These are phyloP conservation scores for Symmetrospora coprosmae DNA, from an alignment of 768 basidiomycete species.

Conservation along the genomic window DNA sequence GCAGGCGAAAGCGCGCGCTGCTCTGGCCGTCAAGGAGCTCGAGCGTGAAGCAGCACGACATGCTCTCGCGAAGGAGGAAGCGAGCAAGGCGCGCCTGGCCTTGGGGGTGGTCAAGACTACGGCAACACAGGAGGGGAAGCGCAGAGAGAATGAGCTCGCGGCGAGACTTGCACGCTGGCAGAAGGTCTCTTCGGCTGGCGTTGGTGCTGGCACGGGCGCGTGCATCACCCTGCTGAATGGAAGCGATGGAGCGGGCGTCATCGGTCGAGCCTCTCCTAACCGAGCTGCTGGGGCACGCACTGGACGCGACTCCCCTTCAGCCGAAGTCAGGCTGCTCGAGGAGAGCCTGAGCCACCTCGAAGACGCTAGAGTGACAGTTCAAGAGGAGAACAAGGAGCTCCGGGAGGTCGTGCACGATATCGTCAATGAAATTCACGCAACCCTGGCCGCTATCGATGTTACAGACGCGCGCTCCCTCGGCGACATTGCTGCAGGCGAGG, in stretches of 20 bases:
- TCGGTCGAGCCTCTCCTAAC: too few species aligned
- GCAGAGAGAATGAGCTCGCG: conserved; percentile 11
- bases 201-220: background rate
- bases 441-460: background rate
- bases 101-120: background rate
- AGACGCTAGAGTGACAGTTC: background rate
- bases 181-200: background rate
- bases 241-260: background rate
- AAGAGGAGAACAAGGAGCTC: conserved; percentile 16
- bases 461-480: background rate
- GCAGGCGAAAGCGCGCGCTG: conserved; percentile 2
- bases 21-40: conserved; percentile 1
- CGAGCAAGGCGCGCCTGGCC: conserved; percentile 1
- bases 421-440: conserved; percentile 1
- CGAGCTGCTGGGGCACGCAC: background rate
- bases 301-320: too few species aligned
- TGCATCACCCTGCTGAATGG: conserved; percentile 6
- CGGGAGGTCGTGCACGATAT: conserved; percentile 12
- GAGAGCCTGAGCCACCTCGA: conserved; percentile 5
- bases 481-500: background rate
- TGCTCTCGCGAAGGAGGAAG: conserved; percentile 11
- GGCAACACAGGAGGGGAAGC: conserved; percentile 6
- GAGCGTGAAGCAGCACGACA: background rate
- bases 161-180: conserved; percentile 3
- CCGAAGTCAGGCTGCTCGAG: background rate